A percentile compares a stretch with the other conserved stretches of the same genome.
phyloP scores from a whole-genome alignment of 208 protist species.

The Trypanosoma platydactyli region DNA sequence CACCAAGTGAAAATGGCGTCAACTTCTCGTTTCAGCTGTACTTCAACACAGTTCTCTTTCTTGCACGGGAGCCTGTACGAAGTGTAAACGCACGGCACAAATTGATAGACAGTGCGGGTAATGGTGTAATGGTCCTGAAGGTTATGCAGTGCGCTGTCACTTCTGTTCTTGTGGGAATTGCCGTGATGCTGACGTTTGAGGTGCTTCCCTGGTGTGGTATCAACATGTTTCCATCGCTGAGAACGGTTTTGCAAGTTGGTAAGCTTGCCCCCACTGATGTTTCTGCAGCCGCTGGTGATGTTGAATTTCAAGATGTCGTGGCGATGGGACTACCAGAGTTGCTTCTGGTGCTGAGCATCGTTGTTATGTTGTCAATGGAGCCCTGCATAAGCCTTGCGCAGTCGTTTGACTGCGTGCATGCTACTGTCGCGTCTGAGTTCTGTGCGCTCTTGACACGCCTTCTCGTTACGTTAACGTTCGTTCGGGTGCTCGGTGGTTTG shows the following conservation, averaged over 20 bases:
- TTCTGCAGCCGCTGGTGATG: not conserved
- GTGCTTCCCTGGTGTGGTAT: slow-evolving; percentile 19
- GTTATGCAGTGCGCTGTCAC: slow-evolving; percentile 45
- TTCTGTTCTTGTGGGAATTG: slow-evolving; percentile 48
- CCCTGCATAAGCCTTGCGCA: slow-evolving; percentile 69
- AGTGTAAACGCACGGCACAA: slow-evolving; percentile 55
- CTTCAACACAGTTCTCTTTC: slow-evolving; percentile 77
- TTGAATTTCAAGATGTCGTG: not conserved
- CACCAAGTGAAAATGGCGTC: slow-evolving; percentile 70
- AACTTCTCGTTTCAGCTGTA: slow-evolving; percentile 78
- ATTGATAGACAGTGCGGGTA: slow-evolving; percentile 15
- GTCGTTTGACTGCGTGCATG: slow-evolving; percentile 60
- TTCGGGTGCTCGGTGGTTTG: slow-evolving; percentile 24
- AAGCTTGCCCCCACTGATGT: not conserved
- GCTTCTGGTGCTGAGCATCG: slow-evolving; percentile 42
- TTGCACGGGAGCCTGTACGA: slow-evolving; percentile 71
- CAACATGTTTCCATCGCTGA: slow-evolving; percentile 29
- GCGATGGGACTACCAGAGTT: slow-evolving; percentile 48
- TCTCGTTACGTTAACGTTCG: slow-evolving; percentile 37
- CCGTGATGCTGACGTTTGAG: slow-evolving; percentile 34
- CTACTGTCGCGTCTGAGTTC: slow-evolving; percentile 72
- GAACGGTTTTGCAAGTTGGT: slow-evolving; percentile 1
- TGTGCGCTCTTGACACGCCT: slow-evolving; percentile 51
- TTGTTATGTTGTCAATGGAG: slow-evolving; percentile 49
- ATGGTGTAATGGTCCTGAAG: slow-evolving; percentile 13